A percentile compares a stretch with the other conserved stretches of the same genome.
Evolutionary conservation across 305 asterid genomes (phyloP).

Genomic region (Solanum hybrid): DNA sequence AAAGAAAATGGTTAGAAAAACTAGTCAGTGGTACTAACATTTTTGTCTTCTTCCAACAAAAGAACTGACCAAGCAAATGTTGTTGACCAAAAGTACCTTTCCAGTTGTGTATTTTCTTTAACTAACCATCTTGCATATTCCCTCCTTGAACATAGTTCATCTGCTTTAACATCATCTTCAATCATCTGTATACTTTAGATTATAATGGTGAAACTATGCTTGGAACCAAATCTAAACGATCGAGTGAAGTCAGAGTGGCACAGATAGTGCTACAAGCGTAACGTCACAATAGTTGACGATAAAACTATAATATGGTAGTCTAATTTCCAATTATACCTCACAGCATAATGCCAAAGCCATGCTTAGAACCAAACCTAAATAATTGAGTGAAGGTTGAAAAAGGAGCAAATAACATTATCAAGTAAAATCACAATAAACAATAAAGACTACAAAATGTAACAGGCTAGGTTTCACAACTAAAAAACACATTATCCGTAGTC

Average conservation of each 20-base stretch:
- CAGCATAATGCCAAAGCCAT: neutral
- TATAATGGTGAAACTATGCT: constrained; percentile 8
- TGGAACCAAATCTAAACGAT: neutral
- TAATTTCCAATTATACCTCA: neutral
- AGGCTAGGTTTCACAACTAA: neutral
- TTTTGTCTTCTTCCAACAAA: neutral
- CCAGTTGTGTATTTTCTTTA: constrained; percentile 51
- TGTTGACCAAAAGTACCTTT: constrained; percentile 42
- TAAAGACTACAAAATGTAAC: neutral
- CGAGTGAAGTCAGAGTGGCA: neutral
- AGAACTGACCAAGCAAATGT: neutral
- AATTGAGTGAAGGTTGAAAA: neutral
- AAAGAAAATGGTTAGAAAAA: constrained; percentile 6
- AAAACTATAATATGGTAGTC: neutral
- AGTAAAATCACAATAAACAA: neutral
- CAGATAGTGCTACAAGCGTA: neutral
- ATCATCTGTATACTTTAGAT: constrained; percentile 51
- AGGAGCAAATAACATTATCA: neutral
- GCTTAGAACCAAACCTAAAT: constrained; percentile 1
- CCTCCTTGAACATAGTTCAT: constrained; percentile 79
- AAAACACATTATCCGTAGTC: neutral
- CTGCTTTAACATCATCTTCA: constrained; percentile 64
- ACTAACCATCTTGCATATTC: constrained; percentile 90
- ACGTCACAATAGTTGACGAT: neutral
- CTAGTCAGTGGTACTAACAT: neutral